Evolutionary conservation across 768 basidiomycete genomes (phyloP).

Genomic region (Psilocybe cyanescens): DNA sequence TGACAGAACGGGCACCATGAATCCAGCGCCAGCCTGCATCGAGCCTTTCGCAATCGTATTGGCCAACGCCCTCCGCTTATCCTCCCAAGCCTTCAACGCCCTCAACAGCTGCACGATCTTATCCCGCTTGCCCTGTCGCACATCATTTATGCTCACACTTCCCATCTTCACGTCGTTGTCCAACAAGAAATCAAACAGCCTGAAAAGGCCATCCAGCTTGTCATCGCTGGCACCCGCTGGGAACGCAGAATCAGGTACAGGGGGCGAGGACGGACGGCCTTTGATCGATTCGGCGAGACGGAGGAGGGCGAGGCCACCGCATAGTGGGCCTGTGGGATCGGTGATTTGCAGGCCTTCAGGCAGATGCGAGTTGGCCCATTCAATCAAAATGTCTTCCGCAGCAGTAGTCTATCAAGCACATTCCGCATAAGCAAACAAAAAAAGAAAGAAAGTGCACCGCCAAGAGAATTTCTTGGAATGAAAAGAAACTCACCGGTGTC

Average conservation of each 20-base stretch:
- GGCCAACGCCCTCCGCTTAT: slow-evolving; percentile 50
- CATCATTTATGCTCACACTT: slow-evolving; percentile 91
- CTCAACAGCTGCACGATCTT: slow-evolving; percentile 82
- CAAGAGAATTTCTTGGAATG: not conserved
- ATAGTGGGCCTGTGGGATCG: slow-evolving; percentile 48
- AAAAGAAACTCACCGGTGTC: slow-evolving; percentile 28
- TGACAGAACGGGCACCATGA: slow-evolving; percentile 20
- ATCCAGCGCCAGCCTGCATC: slow-evolving; percentile 19
- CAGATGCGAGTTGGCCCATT: slow-evolving; percentile 90
- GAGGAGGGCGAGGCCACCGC: slow-evolving; percentile 77
- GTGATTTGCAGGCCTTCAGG: slow-evolving; percentile 63
- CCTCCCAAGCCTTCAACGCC: slow-evolving; percentile 81
- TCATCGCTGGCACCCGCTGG: slow-evolving; percentile 70
- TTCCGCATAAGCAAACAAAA: slow-evolving; percentile 5
- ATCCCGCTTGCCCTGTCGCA: slow-evolving; percentile 79
- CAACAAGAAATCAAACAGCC: slow-evolving; percentile 89
- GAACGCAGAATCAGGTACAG: slow-evolving; percentile 82
- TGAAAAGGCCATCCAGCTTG: slow-evolving; percentile 85
- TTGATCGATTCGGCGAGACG: slow-evolving; percentile 85
- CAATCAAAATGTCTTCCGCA: slow-evolving; percentile 62
- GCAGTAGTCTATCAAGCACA: slow-evolving; percentile 11
- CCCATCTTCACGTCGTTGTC: slow-evolving; percentile 94
- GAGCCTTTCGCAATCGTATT: slow-evolving; percentile 23
- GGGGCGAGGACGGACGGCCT: slow-evolving; percentile 64
- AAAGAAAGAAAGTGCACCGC: slow-evolving; percentile 4